Base-by-base conservation (phyloP, 1,284 basidiomycete species). In the Malassezia equina region DNA sequence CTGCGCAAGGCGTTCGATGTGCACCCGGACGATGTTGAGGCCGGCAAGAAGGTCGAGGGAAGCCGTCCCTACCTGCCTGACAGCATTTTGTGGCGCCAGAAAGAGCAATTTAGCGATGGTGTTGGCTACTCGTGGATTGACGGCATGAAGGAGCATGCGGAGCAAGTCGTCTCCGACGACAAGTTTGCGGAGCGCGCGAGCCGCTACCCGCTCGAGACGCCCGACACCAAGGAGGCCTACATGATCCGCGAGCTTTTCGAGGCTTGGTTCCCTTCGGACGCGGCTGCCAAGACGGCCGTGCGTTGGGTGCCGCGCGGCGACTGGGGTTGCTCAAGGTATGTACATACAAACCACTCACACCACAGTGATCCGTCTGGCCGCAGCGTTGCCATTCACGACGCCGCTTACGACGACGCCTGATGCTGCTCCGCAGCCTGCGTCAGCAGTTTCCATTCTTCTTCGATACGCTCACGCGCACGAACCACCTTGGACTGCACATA, bases 111-210 rank as follows among this genome's bases (percentile, higher is more conserved):
- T 79, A 94, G 90, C 11, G 94, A 99, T 75, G 94, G 94, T 58
- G 94, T 99, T 54, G 94, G 94, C 25, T 98, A 98, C 78, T 94
- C 89, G 42, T 98, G 94, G 94, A 99, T 99, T 72, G 94, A 99
- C 71, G 90, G 91, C 83, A 89, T 99, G 63, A 98, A 98, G 79
- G 85, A 85, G 51, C 83, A 95, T 69, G 86, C 94, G 7, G 84
- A 81, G 36, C 66, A 79, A 5, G 75, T 79, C 46, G 82, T 98
- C 48, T 83, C 86, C 13, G 90, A 98, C 75, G 87, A 87, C 54
- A 81, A 81, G 55, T 87, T 95, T 66, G 82, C 81, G 23, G 81
- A 84, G 67, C 81, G 86, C 21, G 79, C 80, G 6, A 81, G 86
- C 71, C 82, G 89, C 57, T 98, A 86, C 83, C 78, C 86, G 6